Evolutionary conservation across 805 yeast species (phyloP), one percentile per base, ranked within the genome.

Genomic region (Kazachstania africana): DNA sequence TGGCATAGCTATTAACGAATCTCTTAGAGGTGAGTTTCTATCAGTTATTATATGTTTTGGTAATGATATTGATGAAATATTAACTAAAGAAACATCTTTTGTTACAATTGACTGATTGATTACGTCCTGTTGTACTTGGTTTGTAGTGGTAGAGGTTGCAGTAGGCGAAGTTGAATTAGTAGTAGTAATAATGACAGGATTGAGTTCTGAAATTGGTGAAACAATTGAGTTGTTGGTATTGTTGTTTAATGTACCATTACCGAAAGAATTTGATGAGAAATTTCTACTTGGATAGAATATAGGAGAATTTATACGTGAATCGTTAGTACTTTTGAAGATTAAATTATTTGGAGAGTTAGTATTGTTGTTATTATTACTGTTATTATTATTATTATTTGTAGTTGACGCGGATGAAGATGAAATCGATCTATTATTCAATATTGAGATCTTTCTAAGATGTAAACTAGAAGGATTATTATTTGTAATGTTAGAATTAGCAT

Each of bases 31-130:
- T 6, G 61, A 16, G 4, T 14, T 33, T n/a, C 10, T 19, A 2
- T 20, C 12, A 1, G 65, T 48, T 28, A 61, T 60, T 18, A 69
- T 38, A 12, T 49, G 31, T 2, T 41, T 29, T 31, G 48, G 58
- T 24, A 62, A 54, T 1, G 43, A 42, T 13, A 58, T 45, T 0
- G 68, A 52, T 12, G 72, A 74, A 2, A 80, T 53, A 44, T 68
- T 70, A 0, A 85, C 72, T 37, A 82, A 57, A n/a, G 78, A 75
- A 44, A 78, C 66, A 49, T 83, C 94, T 42, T 78, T 81, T 24
- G 75, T 55, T 0, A 61, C 49, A 12, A 68, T 65, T 0, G 66
- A 58, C 24, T 44, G 43, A 19, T 30, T 29, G 1, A 38, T 24
- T 17, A 26, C 6, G 5, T 34, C 46, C n/a, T 36, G 34, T 10